Evolutionary conservation across 345 rosid genomes (phyloP).

Genomic region (Lepidium sativum): DNA sequence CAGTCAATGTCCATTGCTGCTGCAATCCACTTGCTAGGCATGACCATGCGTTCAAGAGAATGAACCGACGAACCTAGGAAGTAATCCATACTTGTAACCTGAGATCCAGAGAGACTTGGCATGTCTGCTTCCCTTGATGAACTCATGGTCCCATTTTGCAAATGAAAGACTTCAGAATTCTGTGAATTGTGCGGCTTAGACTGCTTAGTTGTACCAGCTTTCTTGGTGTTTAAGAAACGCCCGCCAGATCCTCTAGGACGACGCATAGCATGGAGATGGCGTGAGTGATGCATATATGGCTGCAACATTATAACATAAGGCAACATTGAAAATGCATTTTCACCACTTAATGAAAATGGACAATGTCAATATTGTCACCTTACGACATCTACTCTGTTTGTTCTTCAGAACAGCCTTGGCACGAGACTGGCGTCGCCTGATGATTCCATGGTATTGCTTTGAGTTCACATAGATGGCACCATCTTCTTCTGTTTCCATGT

Average conservation of each 20-base stretch:
- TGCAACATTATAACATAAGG: slow-evolving; percentile 5
- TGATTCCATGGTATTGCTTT: slow-evolving; percentile 91
- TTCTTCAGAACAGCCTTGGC: slow-evolving; percentile 51
- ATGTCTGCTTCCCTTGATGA: slow-evolving; percentile 29
- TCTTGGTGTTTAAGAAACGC: slow-evolving; percentile 73
- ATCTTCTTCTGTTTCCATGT: slow-evolving; percentile 47
- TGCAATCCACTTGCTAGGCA: slow-evolving; percentile 67
- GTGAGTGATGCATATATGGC: slow-evolving; percentile 88
- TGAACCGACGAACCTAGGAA: slow-evolving; percentile 33
- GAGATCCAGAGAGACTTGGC: slow-evolving; percentile 40
- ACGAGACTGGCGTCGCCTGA: slow-evolving; percentile 82
- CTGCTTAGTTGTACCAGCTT: not conserved
- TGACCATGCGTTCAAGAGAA: slow-evolving; percentile 40
- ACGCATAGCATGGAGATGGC: slow-evolving; percentile 97
- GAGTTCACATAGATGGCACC: slow-evolving; percentile 83
- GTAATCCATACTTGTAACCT: slow-evolving; percentile 60
- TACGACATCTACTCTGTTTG: slow-evolving; percentile 38
- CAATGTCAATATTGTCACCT: slow-evolving; percentile 39
- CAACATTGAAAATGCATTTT: not conserved
- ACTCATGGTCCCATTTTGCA: slow-evolving; percentile 38
- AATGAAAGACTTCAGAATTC: slow-evolving; percentile 56
- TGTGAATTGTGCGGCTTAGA: slow-evolving; percentile 45
- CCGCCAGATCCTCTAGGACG: slow-evolving; percentile 96
- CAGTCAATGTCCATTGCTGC: slow-evolving; percentile 38
- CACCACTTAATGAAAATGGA: not conserved